These are phyloP conservation scores for Cicer chorassanicum DNA, from an alignment of 306 rosid genomes.

Conservation along the genomic window DNA sequence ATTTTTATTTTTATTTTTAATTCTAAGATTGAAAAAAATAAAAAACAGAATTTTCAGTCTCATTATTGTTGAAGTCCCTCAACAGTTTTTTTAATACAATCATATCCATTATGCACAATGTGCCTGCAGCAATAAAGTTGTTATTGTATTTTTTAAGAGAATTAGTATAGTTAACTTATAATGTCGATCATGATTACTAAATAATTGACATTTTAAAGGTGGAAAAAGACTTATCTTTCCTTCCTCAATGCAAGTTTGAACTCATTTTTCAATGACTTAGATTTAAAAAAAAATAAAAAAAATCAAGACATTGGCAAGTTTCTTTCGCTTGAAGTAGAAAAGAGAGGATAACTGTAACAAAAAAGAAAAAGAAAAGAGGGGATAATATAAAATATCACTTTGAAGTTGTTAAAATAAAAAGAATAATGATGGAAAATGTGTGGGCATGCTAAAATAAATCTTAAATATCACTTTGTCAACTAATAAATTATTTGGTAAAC, in stretches of 20 bases:
- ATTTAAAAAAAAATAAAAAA: not conserved
- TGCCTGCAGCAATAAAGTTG: slow-evolving; percentile 37
- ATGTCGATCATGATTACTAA: not conserved
- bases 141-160: slow-evolving; percentile 1
- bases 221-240: not conserved
- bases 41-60: slow-evolving; percentile 1
- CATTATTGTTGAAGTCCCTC: not conserved
- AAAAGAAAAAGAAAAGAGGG: not conserved
- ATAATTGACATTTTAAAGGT: not conserved
- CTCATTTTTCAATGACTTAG: not conserved
- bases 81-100: not conserved
- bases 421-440: not conserved
- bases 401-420: not conserved
- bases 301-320: slow-evolving; percentile 2
- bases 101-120: not conserved
- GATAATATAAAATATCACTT: not conserved
- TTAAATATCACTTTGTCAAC: not conserved
- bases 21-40: not conserved
- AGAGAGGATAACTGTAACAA: too few species aligned
- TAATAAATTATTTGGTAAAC: not conserved
- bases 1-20: not conserved
- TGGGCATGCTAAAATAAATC: too few species aligned
- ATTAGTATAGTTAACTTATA: not conserved
- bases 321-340: not conserved
- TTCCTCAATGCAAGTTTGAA: slow-evolving; percentile 18